Conservation (phyloP, 306 rosid species). For the Benincasa hispida region DNA sequence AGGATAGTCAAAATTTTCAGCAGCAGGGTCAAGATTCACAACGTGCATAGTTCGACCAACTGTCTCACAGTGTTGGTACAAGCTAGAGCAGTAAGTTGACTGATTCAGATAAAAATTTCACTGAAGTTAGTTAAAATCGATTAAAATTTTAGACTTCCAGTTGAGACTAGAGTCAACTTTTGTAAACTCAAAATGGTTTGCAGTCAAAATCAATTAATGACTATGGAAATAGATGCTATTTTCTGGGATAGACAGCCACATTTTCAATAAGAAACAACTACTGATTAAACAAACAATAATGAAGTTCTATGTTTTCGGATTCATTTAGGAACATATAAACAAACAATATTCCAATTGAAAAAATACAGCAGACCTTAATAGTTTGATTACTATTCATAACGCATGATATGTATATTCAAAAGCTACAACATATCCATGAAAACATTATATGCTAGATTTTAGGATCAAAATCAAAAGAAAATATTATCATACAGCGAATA, state of each 20-base stretch:
- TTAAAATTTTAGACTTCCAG: background rate
- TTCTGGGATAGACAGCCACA: background rate
- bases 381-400: background rate
- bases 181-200: background rate
- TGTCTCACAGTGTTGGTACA: constrained; percentile 47
- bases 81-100: constrained; percentile 84
- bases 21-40: constrained; percentile 91
- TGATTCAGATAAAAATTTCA: constrained; percentile 10
- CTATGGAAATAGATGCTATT: background rate
- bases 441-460: background rate
- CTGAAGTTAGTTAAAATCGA: background rate
- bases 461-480: background rate
- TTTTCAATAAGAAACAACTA: background rate
- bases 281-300: background rate
- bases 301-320: background rate
- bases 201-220: background rate
- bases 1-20: constrained; percentile 90
- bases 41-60: constrained; percentile 38
- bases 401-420: background rate
- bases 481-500: background rate
- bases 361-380: background rate
- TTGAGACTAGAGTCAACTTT: background rate
- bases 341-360: background rate
- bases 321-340: background rate
- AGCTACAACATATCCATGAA: background rate